Base-by-base conservation (phyloP, 2,329 filamentous ascomycete genomes). In the Huntiella savannae region DNA sequence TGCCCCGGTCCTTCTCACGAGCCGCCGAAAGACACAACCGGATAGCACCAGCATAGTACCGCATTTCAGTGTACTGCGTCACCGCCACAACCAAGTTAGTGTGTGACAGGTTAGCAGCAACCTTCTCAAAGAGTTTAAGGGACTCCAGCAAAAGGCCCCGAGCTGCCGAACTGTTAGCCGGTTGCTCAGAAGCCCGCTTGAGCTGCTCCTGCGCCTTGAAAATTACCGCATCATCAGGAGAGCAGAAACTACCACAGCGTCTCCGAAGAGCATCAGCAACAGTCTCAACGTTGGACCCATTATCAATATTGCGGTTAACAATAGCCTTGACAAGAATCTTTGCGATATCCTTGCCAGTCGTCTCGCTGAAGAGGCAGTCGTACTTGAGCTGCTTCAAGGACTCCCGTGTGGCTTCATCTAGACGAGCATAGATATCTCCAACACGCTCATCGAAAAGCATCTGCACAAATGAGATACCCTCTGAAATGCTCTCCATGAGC, bases 121-220 rank as follows among this genome's bases (percentile, higher is more conserved):
- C 91, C 56, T 87, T 80, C 59, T 87, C 75, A 60, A 96, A 96
- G 12, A 96, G 68, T 45, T 78, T 75, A 54, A 95, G 62, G 61
- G 87, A 95, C 59, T 96, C 88, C 54, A 87, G 87, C 16, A 98
- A 70, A 33, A 94, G 65, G 39, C 78, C 77, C 33, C 87, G 77
- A 4, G 82, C 83, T 45, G 76, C 69, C 54, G 87, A 88, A 3
- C 77, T 77, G 56, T 86, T 84, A 4, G 71, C 66, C 7, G 77
- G 75, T 41, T 82, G 75, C 59, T 95, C 87, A 2, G 79, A 77
- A 1, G 88, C 88, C 54, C 84, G 75, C 67, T 94, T 92, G 45
- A 96, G 67, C 55, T 88, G 82, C 61, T 98, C 91, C 59, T 96
- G 88, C 0, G 91, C 91, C 62, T 94, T 96, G 76, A 98, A 98